A percentile compares a stretch with the other conserved stretches of the same genome.
phyloP scores from a whole-genome alignment of 2,329 filamentous ascomycete genomes.

The Ceratocystis ficicola region DNA sequence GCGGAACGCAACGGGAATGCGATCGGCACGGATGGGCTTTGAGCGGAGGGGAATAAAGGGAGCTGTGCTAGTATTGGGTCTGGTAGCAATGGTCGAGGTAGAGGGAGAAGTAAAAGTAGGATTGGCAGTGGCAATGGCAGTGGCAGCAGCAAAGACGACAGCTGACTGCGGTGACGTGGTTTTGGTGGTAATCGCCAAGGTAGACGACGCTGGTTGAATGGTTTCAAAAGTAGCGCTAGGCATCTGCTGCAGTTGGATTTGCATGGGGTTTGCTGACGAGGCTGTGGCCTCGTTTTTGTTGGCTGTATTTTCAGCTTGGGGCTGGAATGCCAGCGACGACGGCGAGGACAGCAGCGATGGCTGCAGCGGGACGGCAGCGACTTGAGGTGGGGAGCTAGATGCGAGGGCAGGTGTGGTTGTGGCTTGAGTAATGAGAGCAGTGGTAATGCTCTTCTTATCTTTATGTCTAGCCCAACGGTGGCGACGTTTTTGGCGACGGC shows the following conservation, averaged over 20 bases:
- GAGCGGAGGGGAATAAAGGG: slow-evolving; percentile 17
- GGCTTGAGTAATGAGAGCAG: neutral
- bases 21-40: slow-evolving; percentile 21
- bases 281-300: neutral
- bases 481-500: neutral
- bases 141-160: slow-evolving; percentile 1
- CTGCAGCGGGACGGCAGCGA: neutral
- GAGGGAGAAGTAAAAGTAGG: neutral
- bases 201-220: neutral
- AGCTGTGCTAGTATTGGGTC: neutral
- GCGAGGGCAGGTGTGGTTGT: slow-evolving; percentile 10
- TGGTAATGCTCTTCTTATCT: neutral
- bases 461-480: slow-evolving; percentile 1
- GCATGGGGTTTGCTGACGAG: neutral
- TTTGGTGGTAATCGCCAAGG: slow-evolving; percentile 1
- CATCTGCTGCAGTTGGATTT: slow-evolving; percentile 7
- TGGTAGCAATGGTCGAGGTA: slow-evolving; percentile 1
- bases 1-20: slow-evolving; percentile 32
- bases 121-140: neutral
- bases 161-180: slow-evolving; percentile 5
- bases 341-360: neutral
- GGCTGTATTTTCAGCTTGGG: neutral
- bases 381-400: neutral
- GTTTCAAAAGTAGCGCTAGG: slow-evolving; percentile 13
- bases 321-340: neutral